A percentile compares a stretch with the other conserved stretches of the same genome.
Evolutionary conservation across 306 rosid species (phyloP).

Genomic region (Acmispon strigosus): DNA sequence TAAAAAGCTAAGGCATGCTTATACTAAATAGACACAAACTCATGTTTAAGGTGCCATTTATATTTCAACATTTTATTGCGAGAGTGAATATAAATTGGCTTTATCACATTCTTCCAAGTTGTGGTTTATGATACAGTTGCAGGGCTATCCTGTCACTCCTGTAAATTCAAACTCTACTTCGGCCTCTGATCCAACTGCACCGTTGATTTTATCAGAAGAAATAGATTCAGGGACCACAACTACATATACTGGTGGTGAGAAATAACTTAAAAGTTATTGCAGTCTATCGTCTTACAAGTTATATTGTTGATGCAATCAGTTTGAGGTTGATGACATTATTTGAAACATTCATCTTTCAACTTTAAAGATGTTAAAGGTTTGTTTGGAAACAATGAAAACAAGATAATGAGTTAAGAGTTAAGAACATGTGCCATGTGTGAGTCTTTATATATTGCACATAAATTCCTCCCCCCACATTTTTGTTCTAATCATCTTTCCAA

Average conservation of each 20-base stretch:
- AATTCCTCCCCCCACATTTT: neutral
- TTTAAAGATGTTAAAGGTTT: constrained; percentile 8
- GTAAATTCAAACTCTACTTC: constrained; percentile 70
- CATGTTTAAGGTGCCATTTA: neutral
- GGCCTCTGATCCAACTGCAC: constrained; percentile 57
- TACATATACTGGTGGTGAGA: constrained; percentile 43
- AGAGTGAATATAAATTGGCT: neutral
- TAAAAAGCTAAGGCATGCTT: neutral
- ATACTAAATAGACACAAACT: neutral
- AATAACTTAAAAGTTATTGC: constrained; percentile 31
- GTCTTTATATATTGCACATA: neutral
- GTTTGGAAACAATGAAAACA: neutral
- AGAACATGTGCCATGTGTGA: neutral
- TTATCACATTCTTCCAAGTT: constrained; percentile 18
- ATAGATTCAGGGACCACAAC: constrained; percentile 57
- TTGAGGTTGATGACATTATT: constrained; percentile 9
- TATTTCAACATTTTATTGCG: constrained; percentile 3
- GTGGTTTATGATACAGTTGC: constrained; percentile 41
- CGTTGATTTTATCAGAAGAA: constrained; percentile 63
- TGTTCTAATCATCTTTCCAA: neutral
- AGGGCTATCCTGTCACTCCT: constrained; percentile 71
- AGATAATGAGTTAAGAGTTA: neutral
- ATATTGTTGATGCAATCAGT: neutral
- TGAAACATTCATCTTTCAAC: neutral
- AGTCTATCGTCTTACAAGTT: constrained; percentile 14